phyloP scores from a whole-genome alignment of 2,329 filamentous ascomycete species.

The Trichoderma breve region DNA sequence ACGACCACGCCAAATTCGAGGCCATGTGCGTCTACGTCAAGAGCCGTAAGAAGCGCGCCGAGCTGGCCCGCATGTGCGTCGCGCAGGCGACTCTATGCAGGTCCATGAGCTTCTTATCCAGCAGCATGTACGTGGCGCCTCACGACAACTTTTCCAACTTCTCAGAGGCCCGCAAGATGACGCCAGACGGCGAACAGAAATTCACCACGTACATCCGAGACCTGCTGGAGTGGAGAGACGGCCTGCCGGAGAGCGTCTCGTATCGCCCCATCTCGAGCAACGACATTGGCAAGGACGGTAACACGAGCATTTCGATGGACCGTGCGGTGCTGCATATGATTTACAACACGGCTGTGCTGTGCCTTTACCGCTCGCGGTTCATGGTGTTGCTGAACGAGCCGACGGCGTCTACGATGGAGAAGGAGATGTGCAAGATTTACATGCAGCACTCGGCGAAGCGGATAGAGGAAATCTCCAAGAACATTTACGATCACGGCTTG shows the following conservation, averaged over 20 bases:
- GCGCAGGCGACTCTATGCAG: conserved; percentile 5
- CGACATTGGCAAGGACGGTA: conserved; percentile 13
- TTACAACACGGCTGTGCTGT: conserved; percentile 11
- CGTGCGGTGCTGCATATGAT: conserved; percentile 13
- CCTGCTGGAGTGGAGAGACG: conserved; percentile 16
- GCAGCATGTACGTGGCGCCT: conserved; percentile 14
- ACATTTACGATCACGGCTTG: conserved; percentile 4
- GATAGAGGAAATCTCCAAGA: not conserved
- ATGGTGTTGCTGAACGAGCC: not conserved
- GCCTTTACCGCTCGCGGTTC: conserved; percentile 6
- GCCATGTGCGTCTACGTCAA: conserved; percentile 10
- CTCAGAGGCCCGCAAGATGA: not conserved
- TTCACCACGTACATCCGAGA: conserved; percentile 17
- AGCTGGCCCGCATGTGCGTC: conserved; percentile 10
- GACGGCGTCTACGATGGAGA: not conserved
- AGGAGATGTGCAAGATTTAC: conserved; percentile 12
- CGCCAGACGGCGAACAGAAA: conserved; percentile 4
- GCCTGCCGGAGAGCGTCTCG: conserved; percentile 11
- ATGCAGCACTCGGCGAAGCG: conserved; percentile 16
- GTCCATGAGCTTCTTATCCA: conserved; percentile 15
- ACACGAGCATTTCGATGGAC: conserved; percentile 8
- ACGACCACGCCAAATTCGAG: conserved; percentile 6
- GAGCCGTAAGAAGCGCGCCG: conserved; percentile 17
- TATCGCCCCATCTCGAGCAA: conserved; percentile 12
- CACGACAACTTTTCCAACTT: conserved; percentile 2